Conservation (phyloP, 441 rosid species). For the Populus hybrid region DNA sequence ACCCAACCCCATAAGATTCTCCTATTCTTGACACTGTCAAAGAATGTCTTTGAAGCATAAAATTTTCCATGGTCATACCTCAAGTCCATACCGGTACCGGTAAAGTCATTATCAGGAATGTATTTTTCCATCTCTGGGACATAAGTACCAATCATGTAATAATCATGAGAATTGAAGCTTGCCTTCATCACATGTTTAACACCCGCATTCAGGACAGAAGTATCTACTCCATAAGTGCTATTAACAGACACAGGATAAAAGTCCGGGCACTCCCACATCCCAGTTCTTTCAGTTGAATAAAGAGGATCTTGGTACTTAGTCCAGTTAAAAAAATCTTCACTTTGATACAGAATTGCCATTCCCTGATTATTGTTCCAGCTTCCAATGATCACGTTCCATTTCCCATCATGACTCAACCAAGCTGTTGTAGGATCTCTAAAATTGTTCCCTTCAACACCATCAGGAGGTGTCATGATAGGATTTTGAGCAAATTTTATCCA, state of each 20-base stretch:
- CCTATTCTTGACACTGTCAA: slow-evolving; percentile 44
- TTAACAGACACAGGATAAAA: slow-evolving; percentile 58
- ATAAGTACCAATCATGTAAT: slow-evolving; percentile 61
- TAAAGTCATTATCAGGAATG: slow-evolving; percentile 45
- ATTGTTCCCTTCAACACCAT: slow-evolving; percentile 46
- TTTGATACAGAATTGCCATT: slow-evolving; percentile 60
- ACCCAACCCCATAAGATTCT: slow-evolving; percentile 73
- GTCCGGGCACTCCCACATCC: slow-evolving; percentile 98
- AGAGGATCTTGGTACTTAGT: slow-evolving; percentile 34
- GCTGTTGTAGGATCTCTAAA: slow-evolving; percentile 96
- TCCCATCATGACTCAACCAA: slow-evolving; percentile 66
- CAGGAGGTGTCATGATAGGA: slow-evolving; percentile 71
- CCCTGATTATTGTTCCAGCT: slow-evolving; percentile 55
- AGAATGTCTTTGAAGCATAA: slow-evolving; percentile 77
- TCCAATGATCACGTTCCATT: slow-evolving; percentile 73
- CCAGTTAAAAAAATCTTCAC: slow-evolving; percentile 57
- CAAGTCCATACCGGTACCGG: slow-evolving; percentile 48
- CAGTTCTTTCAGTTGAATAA: slow-evolving; percentile 55
- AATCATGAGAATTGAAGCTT: slow-evolving; percentile 55
- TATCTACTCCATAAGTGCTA: slow-evolving; percentile 42
- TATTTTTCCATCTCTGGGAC: slow-evolving; percentile 37
- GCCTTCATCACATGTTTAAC: slow-evolving; percentile 68
- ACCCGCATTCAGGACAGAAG: slow-evolving; percentile 38
- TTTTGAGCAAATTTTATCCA: slow-evolving; percentile 69
- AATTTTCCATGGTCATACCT: slow-evolving; percentile 60